Evolutionary conservation across 1,284 basidiomycete species (phyloP).

Genomic region (Ustilago vetiveriae): DNA sequence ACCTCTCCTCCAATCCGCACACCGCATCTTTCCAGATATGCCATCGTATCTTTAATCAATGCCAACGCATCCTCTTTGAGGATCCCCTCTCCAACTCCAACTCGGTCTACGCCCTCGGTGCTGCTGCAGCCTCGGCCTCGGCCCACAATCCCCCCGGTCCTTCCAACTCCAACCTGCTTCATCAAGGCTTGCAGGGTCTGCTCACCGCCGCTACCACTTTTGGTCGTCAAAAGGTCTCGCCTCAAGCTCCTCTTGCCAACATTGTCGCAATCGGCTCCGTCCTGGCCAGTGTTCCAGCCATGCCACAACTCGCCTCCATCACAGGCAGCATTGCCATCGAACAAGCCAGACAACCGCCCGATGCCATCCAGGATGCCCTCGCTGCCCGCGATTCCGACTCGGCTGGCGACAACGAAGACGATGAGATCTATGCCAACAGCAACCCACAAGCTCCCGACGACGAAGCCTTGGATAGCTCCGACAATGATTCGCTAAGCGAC

Average conservation of each 20-base stretch:
- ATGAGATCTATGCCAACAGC: slow-evolving; percentile 16
- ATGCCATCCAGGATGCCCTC: slow-evolving; percentile 43
- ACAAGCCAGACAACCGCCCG: slow-evolving; percentile 75
- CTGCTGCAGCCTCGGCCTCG: slow-evolving; percentile 6
- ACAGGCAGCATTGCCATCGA: slow-evolving; percentile 87
- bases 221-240: slow-evolving; percentile 44
- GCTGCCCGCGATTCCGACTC: slow-evolving; percentile 19
- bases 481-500: slow-evolving; percentile 30
- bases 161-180: slow-evolving; percentile 31
- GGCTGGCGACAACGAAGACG: slow-evolving; percentile 69
- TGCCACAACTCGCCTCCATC: slow-evolving; percentile 78
- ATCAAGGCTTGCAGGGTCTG: slow-evolving; percentile 16
- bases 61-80: slow-evolving; percentile 96
- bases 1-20: slow-evolving; percentile 69
- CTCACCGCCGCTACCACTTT: slow-evolving; percentile 61
- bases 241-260: slow-evolving; percentile 71
- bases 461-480: slow-evolving; percentile 34
- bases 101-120: slow-evolving; percentile 29
- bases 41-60: slow-evolving; percentile 88
- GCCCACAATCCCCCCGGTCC: slow-evolving; percentile 19
- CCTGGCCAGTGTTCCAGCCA: slow-evolving; percentile 78
- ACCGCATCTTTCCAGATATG: slow-evolving; percentile 89
- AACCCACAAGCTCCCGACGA: slow-evolving; percentile 26
- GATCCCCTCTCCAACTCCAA: slow-evolving; percentile 70
- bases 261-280: slow-evolving; percentile 87